These are phyloP conservation scores for Cyclanthera cordifolia DNA, from an alignment of 306 rosid genomes.

Conservation along the genomic window DNA sequence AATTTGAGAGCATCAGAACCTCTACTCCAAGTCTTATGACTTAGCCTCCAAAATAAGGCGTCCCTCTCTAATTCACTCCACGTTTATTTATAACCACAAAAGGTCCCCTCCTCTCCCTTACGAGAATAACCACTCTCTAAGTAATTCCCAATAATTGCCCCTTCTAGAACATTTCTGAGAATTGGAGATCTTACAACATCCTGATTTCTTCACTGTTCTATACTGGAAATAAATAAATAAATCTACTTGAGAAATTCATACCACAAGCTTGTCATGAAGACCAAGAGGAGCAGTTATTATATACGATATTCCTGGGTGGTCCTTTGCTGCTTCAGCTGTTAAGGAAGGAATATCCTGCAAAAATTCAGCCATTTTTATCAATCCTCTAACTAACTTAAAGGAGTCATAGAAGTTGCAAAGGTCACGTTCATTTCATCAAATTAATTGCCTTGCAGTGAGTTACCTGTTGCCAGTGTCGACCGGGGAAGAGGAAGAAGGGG, in stretches of 20 bases:
- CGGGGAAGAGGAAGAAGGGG: slow-evolving; percentile 87
- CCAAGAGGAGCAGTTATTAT: slow-evolving; percentile 86
- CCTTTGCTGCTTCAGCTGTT: slow-evolving; percentile 76
- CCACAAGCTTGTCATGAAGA: slow-evolving; percentile 73
- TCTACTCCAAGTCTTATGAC: no score
- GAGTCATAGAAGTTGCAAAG: not conserved
- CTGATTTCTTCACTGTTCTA: not conserved
- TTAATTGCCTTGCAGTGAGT: not conserved
- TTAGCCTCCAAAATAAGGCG: no score
- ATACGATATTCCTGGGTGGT: slow-evolving; percentile 57
- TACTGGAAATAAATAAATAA: slow-evolving; percentile 7
- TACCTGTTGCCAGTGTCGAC: slow-evolving; percentile 87
- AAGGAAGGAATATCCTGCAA: slow-evolving; percentile 84
- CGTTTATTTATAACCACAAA: no score
- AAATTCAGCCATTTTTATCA: not conserved
- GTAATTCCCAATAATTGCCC: no score
- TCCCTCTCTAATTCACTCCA: no score
- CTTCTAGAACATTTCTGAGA: no score
- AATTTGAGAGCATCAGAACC: no score
- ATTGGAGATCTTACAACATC: no score
- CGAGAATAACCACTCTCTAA: no score
- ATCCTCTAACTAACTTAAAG: not conserved
- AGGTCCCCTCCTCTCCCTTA: no score
- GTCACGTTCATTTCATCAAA: not conserved
- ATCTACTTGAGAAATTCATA: slow-evolving; percentile 19